Conservation (phyloP, 2,329 filamentous ascomycete species). For the Chrysoporthe austroafricana region DNA sequence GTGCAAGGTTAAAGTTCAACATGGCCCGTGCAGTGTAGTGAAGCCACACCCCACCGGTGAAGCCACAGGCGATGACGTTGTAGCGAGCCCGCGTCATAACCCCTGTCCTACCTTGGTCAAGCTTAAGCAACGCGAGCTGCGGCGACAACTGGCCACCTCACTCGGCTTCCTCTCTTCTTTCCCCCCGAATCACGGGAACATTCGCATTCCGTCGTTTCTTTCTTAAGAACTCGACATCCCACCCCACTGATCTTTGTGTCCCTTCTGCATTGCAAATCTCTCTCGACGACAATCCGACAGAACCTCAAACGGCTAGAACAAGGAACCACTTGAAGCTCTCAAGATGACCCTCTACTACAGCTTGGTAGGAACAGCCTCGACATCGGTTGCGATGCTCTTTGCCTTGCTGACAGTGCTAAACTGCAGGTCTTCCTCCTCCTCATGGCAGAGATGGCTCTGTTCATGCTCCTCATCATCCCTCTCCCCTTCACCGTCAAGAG, state of each 20-base stretch:
- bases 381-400: constrained; percentile 1
- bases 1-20: background rate
- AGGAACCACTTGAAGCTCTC: constrained; percentile 32
- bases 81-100: constrained; percentile 17
- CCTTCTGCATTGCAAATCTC: constrained; percentile 5
- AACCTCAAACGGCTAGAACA: background rate
- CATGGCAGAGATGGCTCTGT: constrained; percentile 81
- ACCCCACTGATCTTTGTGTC: background rate
- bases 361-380: constrained; percentile 44
- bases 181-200: background rate
- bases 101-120: constrained; percentile 21
- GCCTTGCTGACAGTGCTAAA: constrained; percentile 33
- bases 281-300: background rate
- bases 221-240: constrained; percentile 1
- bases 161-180: background rate
- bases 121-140: constrained; percentile 23
- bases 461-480: constrained; percentile 80
- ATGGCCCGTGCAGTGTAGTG: background rate
- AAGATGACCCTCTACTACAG: constrained; percentile 64
- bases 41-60: background rate
- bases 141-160: constrained; percentile 28
- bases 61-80: constrained; percentile 28
- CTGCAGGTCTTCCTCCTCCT: constrained; percentile 79
- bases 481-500: constrained; percentile 86
- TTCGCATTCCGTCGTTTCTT: background rate